A percentile compares a stretch with the other conserved stretches of the same genome.
Evolutionary conservation across 768 basidiomycete genomes (phyloP).

Genomic region (Boletus sp.): DNA sequence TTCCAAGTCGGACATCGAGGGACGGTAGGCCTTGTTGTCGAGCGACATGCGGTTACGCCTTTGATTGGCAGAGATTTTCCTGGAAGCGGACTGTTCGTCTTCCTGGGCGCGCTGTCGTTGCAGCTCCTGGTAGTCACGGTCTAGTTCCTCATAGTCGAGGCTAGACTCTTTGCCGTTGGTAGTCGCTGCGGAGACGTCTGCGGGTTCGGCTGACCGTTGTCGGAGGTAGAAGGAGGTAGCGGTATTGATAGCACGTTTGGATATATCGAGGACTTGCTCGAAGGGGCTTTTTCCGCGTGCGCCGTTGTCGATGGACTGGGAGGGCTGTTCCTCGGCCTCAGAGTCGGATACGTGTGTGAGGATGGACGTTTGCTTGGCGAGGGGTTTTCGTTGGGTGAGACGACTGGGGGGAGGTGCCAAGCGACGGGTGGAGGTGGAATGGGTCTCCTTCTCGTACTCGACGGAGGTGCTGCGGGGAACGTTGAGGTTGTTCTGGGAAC

Average conservation of each 20-base stretch:
- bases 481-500: conserved; percentile 42
- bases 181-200: conserved; percentile 39
- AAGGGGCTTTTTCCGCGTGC: conserved; percentile 70
- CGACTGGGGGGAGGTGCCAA: conserved; percentile 62
- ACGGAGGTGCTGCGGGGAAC: conserved; percentile 76
- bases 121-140: conserved; percentile 54
- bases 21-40: conserved; percentile 83
- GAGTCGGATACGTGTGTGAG: conserved; percentile 64
- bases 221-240: conserved; percentile 64
- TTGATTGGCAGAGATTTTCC: conserved; percentile 35
- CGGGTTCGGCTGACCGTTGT: conserved; percentile 58
- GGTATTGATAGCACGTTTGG: conserved; percentile 49
- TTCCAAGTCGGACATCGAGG: conserved; percentile 62
- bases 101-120: conserved; percentile 27
- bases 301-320: conserved; percentile 29
- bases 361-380: conserved; percentile 52
- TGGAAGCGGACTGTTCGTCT: conserved; percentile 28
- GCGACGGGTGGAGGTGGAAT: conserved; percentile 52
- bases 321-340: conserved; percentile 52
- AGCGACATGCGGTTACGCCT: conserved; percentile 63
- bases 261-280: conserved; percentile 55
- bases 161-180: conserved; percentile 45
- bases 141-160: conserved; percentile 80
- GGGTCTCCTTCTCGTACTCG: conserved; percentile 71
- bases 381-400: conserved; percentile 41